These are phyloP conservation scores for Candida tibetensis DNA, from an alignment of 805 yeast species.

Conservation along the genomic window DNA sequence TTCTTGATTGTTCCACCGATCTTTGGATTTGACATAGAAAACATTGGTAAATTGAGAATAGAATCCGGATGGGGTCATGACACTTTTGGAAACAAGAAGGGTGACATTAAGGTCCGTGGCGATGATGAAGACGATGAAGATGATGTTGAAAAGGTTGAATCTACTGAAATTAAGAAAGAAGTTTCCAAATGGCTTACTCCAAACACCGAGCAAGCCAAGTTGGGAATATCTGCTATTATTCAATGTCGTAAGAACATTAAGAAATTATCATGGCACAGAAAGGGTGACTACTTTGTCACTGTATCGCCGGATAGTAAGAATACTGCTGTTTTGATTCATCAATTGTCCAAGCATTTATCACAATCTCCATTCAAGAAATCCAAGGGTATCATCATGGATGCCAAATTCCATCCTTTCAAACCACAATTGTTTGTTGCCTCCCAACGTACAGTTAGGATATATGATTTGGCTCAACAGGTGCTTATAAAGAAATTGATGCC, in stretches of 20 bases:
- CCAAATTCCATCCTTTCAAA: constrained; percentile 93
- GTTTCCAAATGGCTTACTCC: constrained; percentile 87
- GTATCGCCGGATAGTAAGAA: constrained; percentile 94
- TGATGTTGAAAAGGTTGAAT: constrained; percentile 14
- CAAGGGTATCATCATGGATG: constrained; percentile 93
- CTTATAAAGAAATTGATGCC: constrained; percentile 84
- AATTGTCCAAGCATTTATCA: constrained; percentile 87
- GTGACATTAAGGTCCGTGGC: constrained; percentile 37
- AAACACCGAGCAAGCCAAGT: constrained; percentile 49
- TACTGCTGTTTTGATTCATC: constrained; percentile 89
- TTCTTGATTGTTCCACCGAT: constrained; percentile 85
- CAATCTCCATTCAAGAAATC: constrained; percentile 94
- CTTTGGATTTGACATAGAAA: constrained; percentile 84
- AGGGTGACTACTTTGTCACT: constrained; percentile 94
- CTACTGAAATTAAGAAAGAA: constrained; percentile 38
- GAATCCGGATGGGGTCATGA: constrained; percentile 93
- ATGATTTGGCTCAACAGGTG: constrained; percentile 84
- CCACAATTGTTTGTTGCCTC: constrained; percentile 93
- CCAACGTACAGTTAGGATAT: constrained; percentile 87
- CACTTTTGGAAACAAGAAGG: constrained; percentile 52
- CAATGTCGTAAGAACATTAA: constrained; percentile 67
- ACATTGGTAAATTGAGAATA: constrained; percentile 69
- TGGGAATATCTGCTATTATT: constrained; percentile 73
- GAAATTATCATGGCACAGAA: constrained; percentile 90
- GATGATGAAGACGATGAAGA: constrained; percentile 36